A percentile compares a stretch with the other conserved stretches of the same genome.
Evolutionary conservation across 1,139 yeast genomes (phyloP).

Genomic region (Diutina siamensis): DNA sequence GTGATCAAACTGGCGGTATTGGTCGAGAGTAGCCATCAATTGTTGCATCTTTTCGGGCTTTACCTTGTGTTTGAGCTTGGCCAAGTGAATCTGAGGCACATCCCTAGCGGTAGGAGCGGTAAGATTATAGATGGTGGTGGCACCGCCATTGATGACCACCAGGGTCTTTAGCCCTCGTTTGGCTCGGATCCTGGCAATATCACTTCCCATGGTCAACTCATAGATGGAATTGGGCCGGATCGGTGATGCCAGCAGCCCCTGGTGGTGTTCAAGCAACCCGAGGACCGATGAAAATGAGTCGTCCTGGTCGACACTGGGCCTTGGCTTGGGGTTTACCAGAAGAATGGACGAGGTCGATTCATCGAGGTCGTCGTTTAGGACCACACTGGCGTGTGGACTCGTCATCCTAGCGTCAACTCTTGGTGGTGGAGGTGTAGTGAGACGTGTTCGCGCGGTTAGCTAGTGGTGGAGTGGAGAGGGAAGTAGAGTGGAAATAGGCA

Average conservation of each 20-base stretch:
- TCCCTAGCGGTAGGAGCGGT: conserved; percentile 68
- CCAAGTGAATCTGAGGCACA: conserved; percentile 72
- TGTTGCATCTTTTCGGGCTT: conserved; percentile 34
- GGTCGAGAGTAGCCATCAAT: conserved; percentile 35
- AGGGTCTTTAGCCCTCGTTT: conserved; percentile 21
- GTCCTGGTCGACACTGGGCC: neutral
- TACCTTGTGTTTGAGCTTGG: conserved; percentile 42
- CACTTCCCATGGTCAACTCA: conserved; percentile 56
- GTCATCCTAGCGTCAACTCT: neutral
- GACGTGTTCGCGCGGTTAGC: conserved; percentile 5
- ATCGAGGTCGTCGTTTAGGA: conserved; percentile 3
- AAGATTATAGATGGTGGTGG: conserved; percentile 31
- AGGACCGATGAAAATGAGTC: neutral
- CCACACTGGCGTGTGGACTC: conserved; percentile 6
- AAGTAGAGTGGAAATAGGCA: too few relatives aligned
- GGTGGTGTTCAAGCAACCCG: neutral
- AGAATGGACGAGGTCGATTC: neutral
- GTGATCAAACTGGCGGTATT: conserved; percentile 44
- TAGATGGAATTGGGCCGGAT: conserved; percentile 72
- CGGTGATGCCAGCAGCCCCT: conserved; percentile 27
- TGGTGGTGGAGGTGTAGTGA: neutral
- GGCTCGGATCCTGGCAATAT: conserved; percentile 28
- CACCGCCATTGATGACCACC: conserved; percentile 32
- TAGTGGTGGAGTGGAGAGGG: too few relatives aligned
- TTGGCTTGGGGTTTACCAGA: neutral